phyloP scores from a whole-genome alignment of 768 basidiomycete genomes.

The Gautieria morchelliformis region DNA sequence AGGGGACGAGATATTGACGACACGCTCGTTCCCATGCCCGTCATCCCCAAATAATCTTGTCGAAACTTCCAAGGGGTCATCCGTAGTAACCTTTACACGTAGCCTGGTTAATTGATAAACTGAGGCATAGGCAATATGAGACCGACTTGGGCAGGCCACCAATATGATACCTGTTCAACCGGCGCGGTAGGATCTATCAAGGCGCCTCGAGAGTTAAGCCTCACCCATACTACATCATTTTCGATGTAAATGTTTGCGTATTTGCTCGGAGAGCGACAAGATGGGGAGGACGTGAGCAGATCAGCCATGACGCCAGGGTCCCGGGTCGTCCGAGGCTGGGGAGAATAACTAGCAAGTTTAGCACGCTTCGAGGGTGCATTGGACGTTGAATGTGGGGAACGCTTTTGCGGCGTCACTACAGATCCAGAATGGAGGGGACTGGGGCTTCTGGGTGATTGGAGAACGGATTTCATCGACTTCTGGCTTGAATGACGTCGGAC shows the following conservation, averaged over 20 bases:
- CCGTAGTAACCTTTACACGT: conserved; percentile 17
- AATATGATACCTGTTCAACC: conserved; percentile 26
- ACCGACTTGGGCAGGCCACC: conserved; percentile 68
- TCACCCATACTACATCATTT: conserved; percentile 43
- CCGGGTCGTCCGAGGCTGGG: background rate
- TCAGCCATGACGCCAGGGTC: background rate
- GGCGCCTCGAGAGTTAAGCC: conserved; percentile 32
- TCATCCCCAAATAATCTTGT: conserved; percentile 17
- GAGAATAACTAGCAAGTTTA: background rate
- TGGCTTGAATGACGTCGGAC: background rate
- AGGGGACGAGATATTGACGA: conserved; percentile 21
- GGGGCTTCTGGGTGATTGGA: background rate
- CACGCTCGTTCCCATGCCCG: conserved; percentile 18
- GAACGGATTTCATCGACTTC: background rate
- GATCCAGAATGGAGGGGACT: background rate
- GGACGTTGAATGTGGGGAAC: background rate
- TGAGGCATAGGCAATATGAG: background rate
- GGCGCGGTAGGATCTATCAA: conserved; percentile 22
- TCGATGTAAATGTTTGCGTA: background rate
- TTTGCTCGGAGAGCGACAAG: background rate
- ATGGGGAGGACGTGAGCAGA: background rate
- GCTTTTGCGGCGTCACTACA: background rate
- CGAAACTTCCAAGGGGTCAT: conserved; percentile 20
- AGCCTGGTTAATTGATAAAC: background rate
- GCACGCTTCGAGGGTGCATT: background rate